A percentile compares a stretch with the other conserved stretches of the same genome.
phyloP scores from a whole-genome alignment of 164 flowering plant genomes.

The Warburgia ugandensis region DNA sequence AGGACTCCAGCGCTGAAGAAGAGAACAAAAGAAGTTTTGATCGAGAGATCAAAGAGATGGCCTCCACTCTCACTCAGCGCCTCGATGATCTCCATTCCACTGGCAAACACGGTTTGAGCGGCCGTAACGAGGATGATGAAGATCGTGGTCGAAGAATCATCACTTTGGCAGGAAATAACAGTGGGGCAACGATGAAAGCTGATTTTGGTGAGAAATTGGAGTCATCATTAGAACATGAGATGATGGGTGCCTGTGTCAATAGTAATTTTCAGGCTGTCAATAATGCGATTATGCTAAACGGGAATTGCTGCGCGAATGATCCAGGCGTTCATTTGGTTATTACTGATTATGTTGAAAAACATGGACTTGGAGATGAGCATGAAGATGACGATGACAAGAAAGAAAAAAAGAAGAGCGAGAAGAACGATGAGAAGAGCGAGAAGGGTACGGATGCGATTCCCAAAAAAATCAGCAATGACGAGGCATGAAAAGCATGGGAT shows the following conservation, averaged over 20 bases:
- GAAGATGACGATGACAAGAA: slow-evolving; percentile 8
- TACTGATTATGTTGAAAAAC: slow-evolving; percentile 15
- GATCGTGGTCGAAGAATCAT: slow-evolving; percentile 41
- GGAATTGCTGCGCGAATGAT: slow-evolving; percentile 52
- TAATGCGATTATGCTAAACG: slow-evolving; percentile 70
- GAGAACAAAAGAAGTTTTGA: slow-evolving; percentile 18
- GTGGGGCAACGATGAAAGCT: slow-evolving; percentile 55
- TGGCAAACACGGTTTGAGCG: slow-evolving; percentile 21
- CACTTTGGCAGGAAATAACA: slow-evolving; percentile 65
- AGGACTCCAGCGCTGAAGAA: not conserved
- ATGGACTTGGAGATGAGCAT: not conserved
- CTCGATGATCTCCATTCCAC: slow-evolving; percentile 24
- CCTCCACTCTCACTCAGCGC: slow-evolving; percentile 40
- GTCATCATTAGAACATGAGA: slow-evolving; percentile 21
- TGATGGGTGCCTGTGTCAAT: slow-evolving; percentile 44
- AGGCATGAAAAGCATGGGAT: no score
- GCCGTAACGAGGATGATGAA: slow-evolving; percentile 7
- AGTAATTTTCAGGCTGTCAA: slow-evolving; percentile 81
- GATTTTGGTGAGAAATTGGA: slow-evolving; percentile 25
- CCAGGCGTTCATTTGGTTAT: slow-evolving; percentile 80
- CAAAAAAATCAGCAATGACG: no score
- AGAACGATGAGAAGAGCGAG: no score
- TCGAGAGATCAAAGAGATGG: slow-evolving; percentile 41
- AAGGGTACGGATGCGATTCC: no score
- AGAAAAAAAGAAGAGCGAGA: slow-evolving; percentile 14